Evolutionary conservation across 129 eudicot species (phyloP), one percentile per base, ranked within the genome.

Genomic region (Lactuca saligna): DNA sequence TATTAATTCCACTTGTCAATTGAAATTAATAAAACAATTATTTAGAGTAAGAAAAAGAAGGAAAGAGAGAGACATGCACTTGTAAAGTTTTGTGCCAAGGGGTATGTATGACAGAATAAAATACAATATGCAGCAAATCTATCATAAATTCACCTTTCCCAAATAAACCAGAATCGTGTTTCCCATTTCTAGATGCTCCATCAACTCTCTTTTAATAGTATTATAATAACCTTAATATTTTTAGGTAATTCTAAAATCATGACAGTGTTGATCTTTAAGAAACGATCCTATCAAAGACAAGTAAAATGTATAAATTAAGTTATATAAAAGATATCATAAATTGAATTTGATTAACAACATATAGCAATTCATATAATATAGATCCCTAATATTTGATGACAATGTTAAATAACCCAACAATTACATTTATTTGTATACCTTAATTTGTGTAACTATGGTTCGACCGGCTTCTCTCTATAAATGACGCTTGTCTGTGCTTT

Each of bases 21-120:
- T 3, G 5, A 48, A 29, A 0, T 2, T 8, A 46, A 5, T 20
- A 42, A 42, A 1, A 64, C 25, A 61, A 46, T 46, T 3, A 10
- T 46, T 11, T 46, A 46, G 51, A 46, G 51, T 3, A 46, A 46
- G n/a, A 46, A 46, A 46, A 46, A 10, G 51, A 8, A 2, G 7
- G 49, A 42, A n/a, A 46, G 51, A 46, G 51, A 12, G 51, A 46
- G n/a, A 46, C 51, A 46, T 46, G 14, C 51, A 46, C 51, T 54
- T 68, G 37, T 69, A 69, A 57, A 57, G 75, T 70, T 70, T 12
- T 44, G 75, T 57, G 56, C 75, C 65, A 70, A 58, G 75, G 75
- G 75, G 66, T 32, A 70, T 70, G 75, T 42, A 70, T 70, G 57
- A 42, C 11, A 42, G 57, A 57, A 70, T 70, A 41, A 41, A n/a